These are phyloP conservation scores for Calonectria fujianensis DNA, from an alignment of 2,329 filamentous ascomycete genomes.

Conservation along the genomic window DNA sequence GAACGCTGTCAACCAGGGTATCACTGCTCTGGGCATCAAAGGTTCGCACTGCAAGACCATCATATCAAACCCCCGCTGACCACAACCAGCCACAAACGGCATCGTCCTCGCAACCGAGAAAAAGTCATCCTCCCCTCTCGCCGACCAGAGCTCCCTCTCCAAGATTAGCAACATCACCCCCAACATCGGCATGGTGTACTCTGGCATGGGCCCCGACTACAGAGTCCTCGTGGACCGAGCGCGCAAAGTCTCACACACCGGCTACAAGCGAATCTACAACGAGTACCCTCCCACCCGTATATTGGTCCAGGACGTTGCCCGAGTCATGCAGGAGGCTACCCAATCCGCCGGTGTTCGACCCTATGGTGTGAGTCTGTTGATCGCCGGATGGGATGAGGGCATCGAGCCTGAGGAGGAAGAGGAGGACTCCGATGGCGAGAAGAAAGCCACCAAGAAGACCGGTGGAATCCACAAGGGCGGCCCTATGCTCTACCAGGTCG, in stretches of 20 bases:
- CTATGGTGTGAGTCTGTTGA: slow-evolving; percentile 95
- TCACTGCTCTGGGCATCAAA: slow-evolving; percentile 99
- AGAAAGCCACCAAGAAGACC: slow-evolving; percentile 88
- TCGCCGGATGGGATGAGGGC: slow-evolving; percentile 98
- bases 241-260: slow-evolving; percentile 97
- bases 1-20: slow-evolving; percentile 99
- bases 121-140: slow-evolving; percentile 98
- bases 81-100: slow-evolving; percentile 88
- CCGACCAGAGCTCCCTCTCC: slow-evolving; percentile 94
- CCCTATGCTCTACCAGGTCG: slow-evolving; percentile 98
- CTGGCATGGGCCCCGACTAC: slow-evolving; percentile 99
- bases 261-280: slow-evolving; percentile 99
- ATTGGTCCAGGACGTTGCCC: slow-evolving; percentile 97
- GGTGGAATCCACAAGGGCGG: slow-evolving; percentile 96
- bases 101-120: slow-evolving; percentile 99
- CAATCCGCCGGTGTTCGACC: slow-evolving; percentile 98
- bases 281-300: slow-evolving; percentile 99
- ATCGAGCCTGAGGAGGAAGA: slow-evolving; percentile 89
- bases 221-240: slow-evolving; percentile 97
- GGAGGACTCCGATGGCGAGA: slow-evolving; percentile 74
- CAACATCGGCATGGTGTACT: slow-evolving; percentile 99
- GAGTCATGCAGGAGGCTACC: slow-evolving; percentile 99
- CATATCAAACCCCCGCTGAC: slow-evolving; percentile 47
- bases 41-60: slow-evolving; percentile 71
- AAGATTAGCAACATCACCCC: slow-evolving; percentile 99